Evolutionary conservation across 176 grass and related monocot genomes (phyloP), one percentile per base, ranked within the genome.

Genomic region (Eragrostis curvula): DNA sequence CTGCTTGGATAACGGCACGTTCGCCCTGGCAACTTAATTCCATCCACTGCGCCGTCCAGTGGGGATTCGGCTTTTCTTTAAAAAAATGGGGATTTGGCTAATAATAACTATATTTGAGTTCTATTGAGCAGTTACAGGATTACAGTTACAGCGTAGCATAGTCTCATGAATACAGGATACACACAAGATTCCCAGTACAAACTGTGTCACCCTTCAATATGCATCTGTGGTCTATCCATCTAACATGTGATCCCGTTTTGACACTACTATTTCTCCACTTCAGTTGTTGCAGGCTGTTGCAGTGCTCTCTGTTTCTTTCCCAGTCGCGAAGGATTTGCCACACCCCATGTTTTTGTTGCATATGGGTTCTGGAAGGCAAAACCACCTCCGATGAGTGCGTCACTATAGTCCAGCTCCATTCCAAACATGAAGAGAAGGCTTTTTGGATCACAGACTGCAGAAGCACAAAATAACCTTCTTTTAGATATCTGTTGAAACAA

Each of bases 371-470:
- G 88, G 77, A 99, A 99, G 45, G 83, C 49, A 56, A 99, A 99
- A 18, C 96, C 96, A 1, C 96, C 96, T 1, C 96, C 93, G 7
- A 99, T 92, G 36, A 96, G 90, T 0, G 89, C 96, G 6, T 96
- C 91, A 6, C 93, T 99, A 87, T 93, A 99, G 85, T 99, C 96
- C 57, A 99, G 82, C 71, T 99, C 85, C 96, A 99, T 99, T 29
- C 93, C 96, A 65, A 84, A 99, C 79, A 99, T 88, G 87, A 99
- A 99, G 7, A 99, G 92, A 46, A 99, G 92, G 73, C 96, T 96
- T 69, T 99, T 99, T 12, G 96, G 93, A 41, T 96, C 96, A 1
- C 93, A 99, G 9, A 99, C 96, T 96, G 86, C 73, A 92, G 36
- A 74, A 62, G 2, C 24, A 36, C 0, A 53, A 6, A 67, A 63